Evolutionary conservation across 1,284 basidiomycete genomes (phyloP), one percentile per base, ranked within the genome.

Genomic region (Pisolithus thermaeus): DNA sequence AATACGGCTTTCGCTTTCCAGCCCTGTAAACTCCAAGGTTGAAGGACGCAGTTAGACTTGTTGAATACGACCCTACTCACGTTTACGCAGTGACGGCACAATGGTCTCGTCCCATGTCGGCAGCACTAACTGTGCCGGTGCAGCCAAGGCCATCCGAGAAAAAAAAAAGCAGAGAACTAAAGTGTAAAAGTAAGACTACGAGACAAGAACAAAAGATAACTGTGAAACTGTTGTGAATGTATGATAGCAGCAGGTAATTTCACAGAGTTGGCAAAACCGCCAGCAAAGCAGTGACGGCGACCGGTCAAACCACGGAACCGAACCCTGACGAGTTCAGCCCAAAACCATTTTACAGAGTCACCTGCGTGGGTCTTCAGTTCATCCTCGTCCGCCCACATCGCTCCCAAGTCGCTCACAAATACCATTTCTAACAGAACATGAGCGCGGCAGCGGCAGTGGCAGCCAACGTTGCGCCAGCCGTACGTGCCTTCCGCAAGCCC

Each of bases 1-100:
- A 18, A 79, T 80, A 40, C 80, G 76, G 60, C 85, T 87, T 70
- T 90, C 87, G 56, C 72, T 77, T 68, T 90, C 80, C 18, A 90
- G 77, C 52, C 87, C 87, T 90, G 59, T 23, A 52, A 50, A 58
- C 42, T 51, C 59, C 40, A 51, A 50, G 22, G 35, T 42, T 30
- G 39, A 47, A 44, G 14, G 27, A 28, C 35, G 36, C 28, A 30
- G 8, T 20, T 9, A 6, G 16, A 6, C 27, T 4, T 6, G n/a
- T 39, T 28, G 37, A 38, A 38, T 35, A 37, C 40, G 20, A 12
- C 30, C 8, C 47, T 35, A 51, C 65, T 48, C 58, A 66, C 64
- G 49, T 50, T 67, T 69, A 37, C 65, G 62, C 12, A 66, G 54
- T 6, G 62, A 41, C 11, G 65, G 65, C 4, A 66, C 65, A 30